Evolutionary conservation across 1,139 yeast species (phyloP), one percentile per base, ranked within the genome.

Genomic region (Taphrina communis): DNA sequence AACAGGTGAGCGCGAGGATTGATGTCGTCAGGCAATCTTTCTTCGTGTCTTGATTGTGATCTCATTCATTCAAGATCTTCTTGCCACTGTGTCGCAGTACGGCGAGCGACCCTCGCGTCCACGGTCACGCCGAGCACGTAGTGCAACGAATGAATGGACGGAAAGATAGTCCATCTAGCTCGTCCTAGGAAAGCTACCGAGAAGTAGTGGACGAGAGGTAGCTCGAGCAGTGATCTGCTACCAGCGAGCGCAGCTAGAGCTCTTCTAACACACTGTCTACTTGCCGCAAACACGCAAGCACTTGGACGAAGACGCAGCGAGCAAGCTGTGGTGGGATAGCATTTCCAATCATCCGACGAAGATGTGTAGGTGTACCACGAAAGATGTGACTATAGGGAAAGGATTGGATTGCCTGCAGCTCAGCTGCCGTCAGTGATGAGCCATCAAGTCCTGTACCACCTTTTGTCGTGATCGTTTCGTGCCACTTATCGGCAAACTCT

Each of bases 1-100:
- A 12, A 41, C 36, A 6, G 46, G 50, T 41, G 50, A 56, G 21
- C 60, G 60, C 12, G 50, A 56, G 21, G 60, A 56, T 19, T 56
- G 17, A 41, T 38, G 31, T 25, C 31, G 31, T 25, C 31, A 4
- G 31, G 4, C 31, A 25, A 25, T 25, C 31, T 25, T 2, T 25
- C 2, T 25, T 4, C 31, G 31, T 25, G 4, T 0, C 31, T 4
- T 4, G 31, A 25, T 25, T 25, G 48, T 14, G 19, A 1, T 44
- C 19, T 44, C 48, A 44, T 7, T 44, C 19, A 17, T 6, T 44
- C 19, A 44, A 11, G 1, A 12, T 44, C n/a, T 14, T 12, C 3
- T 44, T 35, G 25, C 4, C 25, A n/a, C n/a, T n/a, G 25, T 17
- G 17, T 17, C 17, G 17, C 17, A 17, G 17, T 17, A 17, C 17